Evolutionary conservation across 805 yeast species (phyloP).

Genomic region (Ogataea angusta): DNA sequence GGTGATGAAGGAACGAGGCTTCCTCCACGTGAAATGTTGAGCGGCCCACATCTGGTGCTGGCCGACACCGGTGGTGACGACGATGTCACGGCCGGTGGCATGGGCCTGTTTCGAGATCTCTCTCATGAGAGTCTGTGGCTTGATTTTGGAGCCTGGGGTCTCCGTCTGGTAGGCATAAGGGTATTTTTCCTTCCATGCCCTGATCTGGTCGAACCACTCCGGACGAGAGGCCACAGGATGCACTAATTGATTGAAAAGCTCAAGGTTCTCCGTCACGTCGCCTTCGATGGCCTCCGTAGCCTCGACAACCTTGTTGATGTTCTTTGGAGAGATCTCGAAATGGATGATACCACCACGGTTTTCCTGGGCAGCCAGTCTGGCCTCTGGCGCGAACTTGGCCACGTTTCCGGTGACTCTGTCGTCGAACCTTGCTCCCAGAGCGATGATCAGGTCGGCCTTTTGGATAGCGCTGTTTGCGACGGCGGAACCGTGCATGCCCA

Average conservation of each 20-base stretch:
- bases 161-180: conserved; percentile 83
- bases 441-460: conserved; percentile 87
- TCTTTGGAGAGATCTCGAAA: conserved; percentile 94
- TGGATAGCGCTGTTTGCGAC: conserved; percentile 95
- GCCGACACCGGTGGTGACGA: conserved; percentile 97
- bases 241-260: conserved; percentile 67
- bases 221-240: conserved; percentile 62
- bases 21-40: conserved; percentile 91
- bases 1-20: conserved; percentile 92
- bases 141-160: conserved; percentile 74
- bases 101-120: conserved; percentile 73
- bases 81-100: conserved; percentile 64
- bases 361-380: conserved; percentile 83
- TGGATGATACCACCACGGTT: conserved; percentile 94
- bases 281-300: conserved; percentile 98
- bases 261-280: conserved; percentile 80
- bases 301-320: conserved; percentile 94
- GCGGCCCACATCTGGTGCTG: conserved; percentile 99
- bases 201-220: conserved; percentile 74
- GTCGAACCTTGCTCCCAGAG: conserved; percentile 96
- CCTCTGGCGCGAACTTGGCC: conserved; percentile 88
- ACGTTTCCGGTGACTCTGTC: conserved; percentile 94
- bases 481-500: conserved; percentile 98
- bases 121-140: conserved; percentile 87
- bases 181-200: conserved; percentile 79